A percentile compares a stretch with the other conserved stretches of the same genome.
phyloP scores from a whole-genome alignment of 495 filamentous ascomycete genomes.

The Aspergillus indologenus region DNA sequence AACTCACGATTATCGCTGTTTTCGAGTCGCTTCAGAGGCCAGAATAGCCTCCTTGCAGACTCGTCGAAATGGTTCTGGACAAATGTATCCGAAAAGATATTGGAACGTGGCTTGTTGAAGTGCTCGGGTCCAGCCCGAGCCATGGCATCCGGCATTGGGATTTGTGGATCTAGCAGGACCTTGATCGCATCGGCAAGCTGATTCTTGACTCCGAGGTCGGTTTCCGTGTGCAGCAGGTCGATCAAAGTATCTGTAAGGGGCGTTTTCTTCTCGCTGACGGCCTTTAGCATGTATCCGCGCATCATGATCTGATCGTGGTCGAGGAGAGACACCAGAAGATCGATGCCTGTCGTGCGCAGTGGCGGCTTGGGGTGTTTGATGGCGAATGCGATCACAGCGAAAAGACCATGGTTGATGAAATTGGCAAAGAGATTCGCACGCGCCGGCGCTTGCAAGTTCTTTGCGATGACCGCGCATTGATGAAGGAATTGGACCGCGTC shows the following conservation, averaged over 20 bases:
- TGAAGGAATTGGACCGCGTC: slow-evolving; percentile 96
- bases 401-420: slow-evolving; percentile 83
- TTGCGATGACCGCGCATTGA: slow-evolving; percentile 91
- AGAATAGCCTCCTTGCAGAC: slow-evolving; percentile 82
- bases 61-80: slow-evolving; percentile 86
- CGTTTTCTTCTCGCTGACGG: slow-evolving; percentile 79
- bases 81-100: slow-evolving; percentile 81
- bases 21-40: slow-evolving; percentile 80
- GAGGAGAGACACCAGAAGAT: slow-evolving; percentile 89
- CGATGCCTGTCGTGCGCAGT: slow-evolving; percentile 87
- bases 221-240: slow-evolving; percentile 84
- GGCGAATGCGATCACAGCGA: slow-evolving; percentile 88
- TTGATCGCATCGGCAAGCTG: slow-evolving; percentile 96
- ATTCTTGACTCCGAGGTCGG: slow-evolving; percentile 90
- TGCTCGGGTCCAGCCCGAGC: slow-evolving; percentile 68
- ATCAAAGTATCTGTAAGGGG: slow-evolving; percentile 93
- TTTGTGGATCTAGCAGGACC: slow-evolving; percentile 83
- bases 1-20: slow-evolving; percentile 56
- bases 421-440: slow-evolving; percentile 80
- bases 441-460: slow-evolving; percentile 81
- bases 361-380: slow-evolving; percentile 79
- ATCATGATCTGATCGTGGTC: slow-evolving; percentile 96
- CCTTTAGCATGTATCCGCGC: slow-evolving; percentile 84
- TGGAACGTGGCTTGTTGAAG: slow-evolving; percentile 56
- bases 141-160: slow-evolving; percentile 58